Conservation (phyloP, 441 rosid species). For the Eutrema salsugineum region DNA sequence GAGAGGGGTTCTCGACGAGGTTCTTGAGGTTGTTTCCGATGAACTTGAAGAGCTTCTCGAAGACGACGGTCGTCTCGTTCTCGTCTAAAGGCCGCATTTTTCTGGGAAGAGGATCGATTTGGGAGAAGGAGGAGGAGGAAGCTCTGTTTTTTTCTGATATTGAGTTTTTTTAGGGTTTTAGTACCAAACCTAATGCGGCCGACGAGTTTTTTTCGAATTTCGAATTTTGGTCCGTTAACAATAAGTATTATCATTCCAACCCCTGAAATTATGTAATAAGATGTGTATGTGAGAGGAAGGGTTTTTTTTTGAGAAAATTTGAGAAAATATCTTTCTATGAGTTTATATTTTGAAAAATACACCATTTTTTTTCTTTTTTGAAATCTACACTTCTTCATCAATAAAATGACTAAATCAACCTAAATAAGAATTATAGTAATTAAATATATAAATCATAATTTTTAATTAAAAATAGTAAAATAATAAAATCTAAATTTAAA, state of each 20-base stretch:
- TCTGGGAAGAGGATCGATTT: not conserved
- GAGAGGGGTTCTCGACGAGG: slow-evolving; percentile 85
- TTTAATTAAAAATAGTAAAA: too few relatives aligned
- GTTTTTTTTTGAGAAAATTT: too few relatives aligned
- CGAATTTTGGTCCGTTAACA: not conserved
- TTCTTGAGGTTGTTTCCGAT: slow-evolving; percentile 87
- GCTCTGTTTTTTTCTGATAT: slow-evolving; percentile 8
- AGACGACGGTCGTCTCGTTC: slow-evolving; percentile 79
- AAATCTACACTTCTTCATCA: too few relatives aligned
- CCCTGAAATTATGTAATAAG: too few relatives aligned
- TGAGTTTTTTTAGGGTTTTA: slow-evolving; percentile 20
- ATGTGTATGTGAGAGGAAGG: too few relatives aligned
- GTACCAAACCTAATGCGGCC: slow-evolving; percentile 22
- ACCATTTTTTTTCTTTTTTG: too few relatives aligned
- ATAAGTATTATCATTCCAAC: not conserved
- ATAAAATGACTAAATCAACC: too few relatives aligned
- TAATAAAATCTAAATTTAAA: too few relatives aligned
- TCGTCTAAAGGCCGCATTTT: slow-evolving; percentile 87
- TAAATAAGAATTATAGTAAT: too few relatives aligned
- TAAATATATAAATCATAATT: too few relatives aligned
- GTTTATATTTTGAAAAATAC: too few relatives aligned
- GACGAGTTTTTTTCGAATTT: not conserved
- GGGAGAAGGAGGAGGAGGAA: not conserved
- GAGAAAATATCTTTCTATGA: too few relatives aligned
- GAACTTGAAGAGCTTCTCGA: slow-evolving; percentile 80